Evolutionary conservation across 2,329 filamentous ascomycete species (phyloP).

Genomic region (Lasiodiplodia gonubiensis): DNA sequence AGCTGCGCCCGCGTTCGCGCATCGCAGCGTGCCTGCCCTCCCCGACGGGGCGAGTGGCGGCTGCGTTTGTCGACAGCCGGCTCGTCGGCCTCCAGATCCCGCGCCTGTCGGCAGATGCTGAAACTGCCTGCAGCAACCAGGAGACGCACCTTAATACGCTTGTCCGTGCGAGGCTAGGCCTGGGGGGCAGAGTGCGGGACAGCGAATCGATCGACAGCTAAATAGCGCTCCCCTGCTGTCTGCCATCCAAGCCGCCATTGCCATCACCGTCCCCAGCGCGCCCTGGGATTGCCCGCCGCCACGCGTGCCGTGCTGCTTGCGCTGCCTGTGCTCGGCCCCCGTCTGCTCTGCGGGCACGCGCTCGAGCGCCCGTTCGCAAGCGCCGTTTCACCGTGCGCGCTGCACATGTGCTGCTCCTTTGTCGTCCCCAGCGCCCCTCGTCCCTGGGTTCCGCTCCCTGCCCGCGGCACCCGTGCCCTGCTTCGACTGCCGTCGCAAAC

Average conservation of each 20-base stretch:
- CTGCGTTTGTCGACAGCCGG: neutral
- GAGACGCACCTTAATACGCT: constrained; percentile 14
- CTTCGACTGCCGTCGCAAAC: constrained; percentile 14
- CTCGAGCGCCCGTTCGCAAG: neutral
- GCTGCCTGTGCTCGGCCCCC: constrained; percentile 2
- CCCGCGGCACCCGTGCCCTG: constrained; percentile 12
- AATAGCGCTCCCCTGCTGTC: constrained; percentile 1
- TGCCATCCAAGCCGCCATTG: neutral
- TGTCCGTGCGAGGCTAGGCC: constrained; percentile 14
- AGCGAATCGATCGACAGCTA: constrained; percentile 24
- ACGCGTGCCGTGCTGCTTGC: neutral
- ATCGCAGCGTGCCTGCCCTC: neutral
- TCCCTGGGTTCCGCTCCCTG: constrained; percentile 9
- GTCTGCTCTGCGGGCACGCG: neutral
- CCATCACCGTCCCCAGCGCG: constrained; percentile 3
- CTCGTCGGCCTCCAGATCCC: constrained; percentile 9
- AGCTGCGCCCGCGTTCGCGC: neutral
- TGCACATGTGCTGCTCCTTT: constrained; percentile 22
- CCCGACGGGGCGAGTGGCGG: neutral
- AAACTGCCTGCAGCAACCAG: constrained; percentile 19
- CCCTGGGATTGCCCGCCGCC: constrained; percentile 7
- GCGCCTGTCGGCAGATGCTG: constrained; percentile 22
- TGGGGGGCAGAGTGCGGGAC: constrained; percentile 22
- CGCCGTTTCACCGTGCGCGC: constrained; percentile 18
- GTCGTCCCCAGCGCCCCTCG: constrained; percentile 14